phyloP scores from a whole-genome alignment of 2,329 filamentous ascomycete genomes.

The Aspergillus sp. region DNA sequence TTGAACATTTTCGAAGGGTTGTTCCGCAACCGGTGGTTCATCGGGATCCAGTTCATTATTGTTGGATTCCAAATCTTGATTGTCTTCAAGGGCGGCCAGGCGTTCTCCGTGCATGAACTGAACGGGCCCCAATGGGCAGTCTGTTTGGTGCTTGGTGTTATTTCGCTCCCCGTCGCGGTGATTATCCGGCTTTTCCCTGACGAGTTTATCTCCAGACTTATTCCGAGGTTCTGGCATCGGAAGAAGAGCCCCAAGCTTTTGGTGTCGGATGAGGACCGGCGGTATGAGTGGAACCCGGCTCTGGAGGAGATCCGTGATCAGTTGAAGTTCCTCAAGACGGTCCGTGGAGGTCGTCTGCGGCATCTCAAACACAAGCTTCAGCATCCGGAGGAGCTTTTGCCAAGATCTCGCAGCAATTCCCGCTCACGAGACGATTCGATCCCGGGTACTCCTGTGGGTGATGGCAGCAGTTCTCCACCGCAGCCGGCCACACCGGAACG shows the following conservation, averaged over 20 bases:
- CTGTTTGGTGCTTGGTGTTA: slow-evolving; percentile 64
- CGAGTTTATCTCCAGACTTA: slow-evolving; percentile 47
- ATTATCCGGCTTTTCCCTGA: slow-evolving; percentile 61
- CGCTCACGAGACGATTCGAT: slow-evolving; percentile 44
- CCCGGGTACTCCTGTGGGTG: slow-evolving; percentile 56
- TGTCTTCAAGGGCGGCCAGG: slow-evolving; percentile 65
- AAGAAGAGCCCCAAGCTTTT: slow-evolving; percentile 41
- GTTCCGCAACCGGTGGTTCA: slow-evolving; percentile 45
- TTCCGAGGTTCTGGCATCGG: slow-evolving; percentile 39
- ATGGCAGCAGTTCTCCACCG: slow-evolving; percentile 35
- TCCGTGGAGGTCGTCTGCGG: slow-evolving; percentile 61
- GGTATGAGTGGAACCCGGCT: slow-evolving; percentile 58
- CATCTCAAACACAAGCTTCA: slow-evolving; percentile 60
- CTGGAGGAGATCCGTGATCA: slow-evolving; percentile 63
- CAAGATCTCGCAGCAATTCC: slow-evolving; percentile 42
- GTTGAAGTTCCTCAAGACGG: slow-evolving; percentile 60
- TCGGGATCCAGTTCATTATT: slow-evolving; percentile 64
- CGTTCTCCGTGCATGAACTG: slow-evolving; percentile 62
- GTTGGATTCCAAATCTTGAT: slow-evolving; percentile 70
- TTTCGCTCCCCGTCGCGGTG: slow-evolving; percentile 65
- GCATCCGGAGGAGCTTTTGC: slow-evolving; percentile 51
- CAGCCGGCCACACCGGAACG: slow-evolving; percentile 55
- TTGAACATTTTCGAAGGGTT: slow-evolving; percentile 46
- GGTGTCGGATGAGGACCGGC: slow-evolving; percentile 46
- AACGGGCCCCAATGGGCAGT: slow-evolving; percentile 68